Base-by-base conservation (phyloP, 169 alveolate genomes). In the Condylostoma magnum region DNA sequence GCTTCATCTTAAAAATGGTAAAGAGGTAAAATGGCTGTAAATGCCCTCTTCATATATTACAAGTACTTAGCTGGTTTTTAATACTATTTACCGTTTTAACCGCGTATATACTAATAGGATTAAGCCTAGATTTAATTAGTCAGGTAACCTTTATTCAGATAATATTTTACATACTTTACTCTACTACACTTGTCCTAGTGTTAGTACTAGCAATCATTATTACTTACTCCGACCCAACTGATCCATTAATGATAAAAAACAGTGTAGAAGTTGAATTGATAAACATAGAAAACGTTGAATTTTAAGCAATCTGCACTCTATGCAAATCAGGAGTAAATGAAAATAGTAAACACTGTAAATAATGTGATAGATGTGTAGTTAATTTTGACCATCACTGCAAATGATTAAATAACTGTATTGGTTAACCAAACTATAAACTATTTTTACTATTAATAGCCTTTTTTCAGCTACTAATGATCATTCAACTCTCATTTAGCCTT, bases 341-440 rank as follows among this genome's bases (percentile, higher is more conserved):
- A 12, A 38, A 66, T 30, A 53, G 84, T 55, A 83, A 83, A 36
- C 97, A 93, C 67, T 93, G 97, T 78, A 87, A 83, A 34, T 89
- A 88, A 30, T 93, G 97, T 68, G 89, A 93, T 78, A 92, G 86
- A 57, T 93, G 97, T 74, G 92, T 92, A 6, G 86, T 87, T 28
- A 81, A 88, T 28, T 92, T 87, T 72, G 97, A 93, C 65, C 97
- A 93, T 60, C 97, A 93, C 75, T 93, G 97, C 72, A 82, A 89
- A 70, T 93, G 97, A 95, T 85, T 93, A 57, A 93, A 93, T 76
- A 93, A 92, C 66, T 93, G 97, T 77, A 91, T 93, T 34, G 97
- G 97, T 8, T 55, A 76, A 27, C 79, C 55, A 41, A 92, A 92
- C 67, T 92, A 92, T 69, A 48, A 70, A 8, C 8, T 52, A 41